These are phyloP conservation scores for Apiotrichum veenhuisii DNA, from an alignment of 1,284 basidiomycete species.

Conservation along the genomic window DNA sequence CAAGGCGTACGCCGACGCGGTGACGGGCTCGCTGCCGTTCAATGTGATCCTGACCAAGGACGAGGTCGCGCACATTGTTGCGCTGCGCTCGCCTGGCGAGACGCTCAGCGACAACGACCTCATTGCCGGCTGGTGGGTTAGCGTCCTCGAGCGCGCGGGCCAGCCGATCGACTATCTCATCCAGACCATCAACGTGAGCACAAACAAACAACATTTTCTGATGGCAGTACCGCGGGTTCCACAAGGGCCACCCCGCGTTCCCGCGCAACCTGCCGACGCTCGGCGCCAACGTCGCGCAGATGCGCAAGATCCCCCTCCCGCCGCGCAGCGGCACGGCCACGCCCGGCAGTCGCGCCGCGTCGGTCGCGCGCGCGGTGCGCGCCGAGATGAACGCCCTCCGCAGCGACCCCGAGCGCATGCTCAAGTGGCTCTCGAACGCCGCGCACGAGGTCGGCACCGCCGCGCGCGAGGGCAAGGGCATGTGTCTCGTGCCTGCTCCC, in stretches of 20 bases:
- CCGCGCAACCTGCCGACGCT: constrained; percentile 24
- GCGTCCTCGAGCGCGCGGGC: constrained; percentile 22
- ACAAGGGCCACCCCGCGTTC: constrained; percentile 24
- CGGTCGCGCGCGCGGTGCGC: constrained; percentile 15
- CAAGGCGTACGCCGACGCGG: constrained; percentile 13
- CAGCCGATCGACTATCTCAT: constrained; percentile 15
- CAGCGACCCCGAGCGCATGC: constrained; percentile 14
- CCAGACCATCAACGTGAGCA: constrained; percentile 28
- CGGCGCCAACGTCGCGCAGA: constrained; percentile 30
- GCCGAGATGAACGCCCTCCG: constrained; percentile 16
- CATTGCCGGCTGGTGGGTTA: constrained; percentile 26
- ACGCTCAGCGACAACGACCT: constrained; percentile 23
- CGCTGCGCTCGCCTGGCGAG: constrained; percentile 8
- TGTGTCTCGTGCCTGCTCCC: constrained; percentile 19
- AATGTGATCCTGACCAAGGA: constrained; percentile 12
- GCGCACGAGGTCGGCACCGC: constrained; percentile 13
- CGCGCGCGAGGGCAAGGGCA: constrained; percentile 14
- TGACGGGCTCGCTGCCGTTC: constrained; percentile 8
- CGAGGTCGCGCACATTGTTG: constrained; percentile 16
- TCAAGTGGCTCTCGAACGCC: constrained; percentile 20
- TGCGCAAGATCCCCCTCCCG: constrained; percentile 22
- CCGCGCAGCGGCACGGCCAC: neutral
- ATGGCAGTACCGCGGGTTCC: constrained; percentile 26
- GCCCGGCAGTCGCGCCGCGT: constrained; percentile 5
- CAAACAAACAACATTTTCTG: too few relatives aligned